phyloP scores from a whole-genome alignment of 441 rosid species.

The Melastoma candidum region DNA sequence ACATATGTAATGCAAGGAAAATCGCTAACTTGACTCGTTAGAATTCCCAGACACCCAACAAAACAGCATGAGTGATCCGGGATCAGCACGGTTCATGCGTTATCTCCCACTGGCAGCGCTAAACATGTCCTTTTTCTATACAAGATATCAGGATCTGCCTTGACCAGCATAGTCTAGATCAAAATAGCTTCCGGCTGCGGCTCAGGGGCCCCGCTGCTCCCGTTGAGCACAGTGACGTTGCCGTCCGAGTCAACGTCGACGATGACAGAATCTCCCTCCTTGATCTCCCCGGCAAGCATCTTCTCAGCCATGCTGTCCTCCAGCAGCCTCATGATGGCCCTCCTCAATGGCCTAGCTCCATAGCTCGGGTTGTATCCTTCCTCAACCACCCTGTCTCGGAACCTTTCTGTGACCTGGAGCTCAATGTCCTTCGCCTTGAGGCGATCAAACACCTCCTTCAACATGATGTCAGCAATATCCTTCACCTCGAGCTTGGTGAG shows the following conservation, averaged over 20 bases:
- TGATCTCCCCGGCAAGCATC: slow-evolving; percentile 32
- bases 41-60: too few species aligned
- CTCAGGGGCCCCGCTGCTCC: slow-evolving; percentile 15
- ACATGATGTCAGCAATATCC: slow-evolving; percentile 37
- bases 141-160: too few species aligned
- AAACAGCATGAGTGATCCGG: too few species aligned
- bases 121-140: too few species aligned
- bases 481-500: slow-evolving; percentile 28
- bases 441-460: slow-evolving; percentile 32
- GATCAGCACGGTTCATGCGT: too few species aligned
- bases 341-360: slow-evolving; percentile 47
- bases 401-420: slow-evolving; percentile 36
- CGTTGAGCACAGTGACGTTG: slow-evolving; percentile 13
- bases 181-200: slow-evolving; percentile 3
- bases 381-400: slow-evolving; percentile 29
- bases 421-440: slow-evolving; percentile 33
- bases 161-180: too few species aligned
- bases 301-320: slow-evolving; percentile 43
- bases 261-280: slow-evolving; percentile 35
- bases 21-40: too few species aligned
- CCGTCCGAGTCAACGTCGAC: slow-evolving; percentile 34
- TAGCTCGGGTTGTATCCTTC: slow-evolving; percentile 46
- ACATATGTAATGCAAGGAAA: too few species aligned
- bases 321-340: slow-evolving; percentile 38
- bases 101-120: too few species aligned